Evolutionary conservation across 2,329 filamentous ascomycete genomes (phyloP).

Genomic region (Botryosphaeria agaves): DNA sequence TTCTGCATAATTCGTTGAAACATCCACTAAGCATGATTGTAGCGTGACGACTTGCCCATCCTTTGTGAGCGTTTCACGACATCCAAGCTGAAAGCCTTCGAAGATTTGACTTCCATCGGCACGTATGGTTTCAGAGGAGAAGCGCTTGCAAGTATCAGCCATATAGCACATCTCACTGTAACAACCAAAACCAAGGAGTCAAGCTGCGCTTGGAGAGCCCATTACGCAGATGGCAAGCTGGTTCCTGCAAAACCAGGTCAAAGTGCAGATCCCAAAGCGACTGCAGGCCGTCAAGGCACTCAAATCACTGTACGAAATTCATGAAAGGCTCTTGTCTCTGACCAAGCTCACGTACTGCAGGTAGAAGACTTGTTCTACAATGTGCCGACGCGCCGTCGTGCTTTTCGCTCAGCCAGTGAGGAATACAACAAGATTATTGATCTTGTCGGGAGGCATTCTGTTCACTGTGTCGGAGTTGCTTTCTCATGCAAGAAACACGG

Average conservation of each 20-base stretch:
- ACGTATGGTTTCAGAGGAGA: conserved; percentile 98
- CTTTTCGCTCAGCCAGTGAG: conserved; percentile 81
- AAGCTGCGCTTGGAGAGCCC: conserved; percentile 74
- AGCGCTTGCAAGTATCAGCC: conserved; percentile 91
- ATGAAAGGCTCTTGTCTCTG: background rate
- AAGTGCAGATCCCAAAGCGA: conserved; percentile 66
- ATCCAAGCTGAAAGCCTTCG: conserved; percentile 84
- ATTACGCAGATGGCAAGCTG: conserved; percentile 71
- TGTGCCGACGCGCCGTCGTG: conserved; percentile 68
- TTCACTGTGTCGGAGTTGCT: conserved; percentile 79
- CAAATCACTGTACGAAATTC: conserved; percentile 57
- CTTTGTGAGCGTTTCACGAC: conserved; percentile 94
- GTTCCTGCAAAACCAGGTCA: conserved; percentile 77
- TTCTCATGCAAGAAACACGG: conserved; percentile 97
- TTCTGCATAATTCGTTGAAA: background rate
- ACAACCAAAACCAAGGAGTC: conserved; percentile 87
- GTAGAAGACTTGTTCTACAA: conserved; percentile 97
- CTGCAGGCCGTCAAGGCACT: conserved; percentile 74
- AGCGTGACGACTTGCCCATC: conserved; percentile 84
- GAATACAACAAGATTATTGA: conserved; percentile 98
- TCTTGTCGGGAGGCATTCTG: conserved; percentile 78
- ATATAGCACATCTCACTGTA: conserved; percentile 89
- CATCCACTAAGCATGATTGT: conserved; percentile 6
- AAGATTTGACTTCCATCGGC: conserved; percentile 74
- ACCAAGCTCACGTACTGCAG: conserved; percentile 13